Conservation (phyloP, 2,329 filamentous ascomycete genomes). For the Ophiostoma triangulosporum region DNA sequence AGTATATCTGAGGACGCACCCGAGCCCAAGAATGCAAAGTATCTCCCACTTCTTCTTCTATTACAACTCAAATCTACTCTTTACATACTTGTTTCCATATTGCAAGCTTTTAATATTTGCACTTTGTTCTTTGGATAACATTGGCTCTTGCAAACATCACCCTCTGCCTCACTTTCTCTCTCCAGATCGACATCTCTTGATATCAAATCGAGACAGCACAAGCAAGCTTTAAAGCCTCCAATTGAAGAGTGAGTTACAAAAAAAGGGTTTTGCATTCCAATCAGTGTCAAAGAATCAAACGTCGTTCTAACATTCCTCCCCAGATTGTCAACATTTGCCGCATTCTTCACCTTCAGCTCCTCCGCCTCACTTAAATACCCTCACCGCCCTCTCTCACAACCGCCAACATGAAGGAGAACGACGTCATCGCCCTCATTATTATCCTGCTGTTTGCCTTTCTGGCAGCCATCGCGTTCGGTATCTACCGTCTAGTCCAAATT, state of each 20-base stretch:
- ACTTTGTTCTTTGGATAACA: too few species aligned
- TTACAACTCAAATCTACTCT: neutral
- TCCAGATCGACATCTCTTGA: neutral
- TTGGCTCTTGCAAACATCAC: too few species aligned
- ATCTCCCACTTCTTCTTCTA: neutral
- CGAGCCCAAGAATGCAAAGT: neutral
- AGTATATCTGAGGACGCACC: constrained; percentile 11
- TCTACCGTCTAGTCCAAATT: constrained; percentile 45
- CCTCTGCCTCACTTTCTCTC: neutral
- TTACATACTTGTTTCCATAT: too few species aligned
- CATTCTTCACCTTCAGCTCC: neutral
- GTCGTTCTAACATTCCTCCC: neutral
- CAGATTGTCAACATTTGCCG: neutral
- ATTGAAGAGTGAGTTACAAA: neutral
- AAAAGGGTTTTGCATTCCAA: neutral
- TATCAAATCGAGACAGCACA: neutral
- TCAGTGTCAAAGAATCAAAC: neutral
- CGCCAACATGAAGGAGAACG: constrained; percentile 45
- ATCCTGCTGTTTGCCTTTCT: constrained; percentile 52
- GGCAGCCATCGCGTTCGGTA: constrained; percentile 47
- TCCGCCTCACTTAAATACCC: neutral
- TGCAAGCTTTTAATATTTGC: too few species aligned
- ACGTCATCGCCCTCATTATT: constrained; percentile 55
- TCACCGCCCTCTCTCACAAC: neutral
- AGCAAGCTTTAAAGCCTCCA: neutral